Percentiles rank a stretch among this genome's conserved stretches.
Conservation (phyloP, 2,329 filamentous ascomycete species). For the Fusarium sterilihyphosum region DNA sequence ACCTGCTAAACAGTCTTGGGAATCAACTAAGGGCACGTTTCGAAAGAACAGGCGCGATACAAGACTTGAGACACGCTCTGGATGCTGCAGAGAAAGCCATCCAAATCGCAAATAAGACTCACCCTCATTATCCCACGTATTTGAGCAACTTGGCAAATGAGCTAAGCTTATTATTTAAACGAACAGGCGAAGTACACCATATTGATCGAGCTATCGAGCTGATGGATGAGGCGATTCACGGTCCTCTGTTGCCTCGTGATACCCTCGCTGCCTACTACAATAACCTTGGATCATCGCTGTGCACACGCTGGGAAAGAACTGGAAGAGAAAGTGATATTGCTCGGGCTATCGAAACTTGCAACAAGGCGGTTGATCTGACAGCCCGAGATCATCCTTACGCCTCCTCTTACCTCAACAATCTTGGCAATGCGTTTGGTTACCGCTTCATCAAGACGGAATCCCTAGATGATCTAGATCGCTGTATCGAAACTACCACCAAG, state of each 20-base stretch:
- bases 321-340: not conserved
- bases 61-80: not conserved
- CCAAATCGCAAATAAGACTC: not conserved
- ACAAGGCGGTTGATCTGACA: not conserved
- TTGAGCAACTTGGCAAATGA: not conserved
- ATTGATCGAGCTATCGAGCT: not conserved
- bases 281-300: not conserved
- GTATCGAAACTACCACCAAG: not conserved
- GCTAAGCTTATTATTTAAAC: not conserved
- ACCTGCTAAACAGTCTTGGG: not conserved
- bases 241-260: accelerated
- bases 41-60: not conserved
- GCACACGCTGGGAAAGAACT: not conserved
- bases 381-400: too few species aligned
- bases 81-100: not conserved
- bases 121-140: not conserved
- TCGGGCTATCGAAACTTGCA: not conserved
- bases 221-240: not conserved
- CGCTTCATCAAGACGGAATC: not conserved
- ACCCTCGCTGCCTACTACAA: not conserved
- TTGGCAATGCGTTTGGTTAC: not conserved
- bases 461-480: not conserved
- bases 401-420: not conserved
- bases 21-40: not conserved
- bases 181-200: accelerated